A percentile compares a stretch with the other conserved stretches of the same genome.
Evolutionary conservation across 2,329 filamentous ascomycete species (phyloP).

Genomic region (Bipolaris oryzae): DNA sequence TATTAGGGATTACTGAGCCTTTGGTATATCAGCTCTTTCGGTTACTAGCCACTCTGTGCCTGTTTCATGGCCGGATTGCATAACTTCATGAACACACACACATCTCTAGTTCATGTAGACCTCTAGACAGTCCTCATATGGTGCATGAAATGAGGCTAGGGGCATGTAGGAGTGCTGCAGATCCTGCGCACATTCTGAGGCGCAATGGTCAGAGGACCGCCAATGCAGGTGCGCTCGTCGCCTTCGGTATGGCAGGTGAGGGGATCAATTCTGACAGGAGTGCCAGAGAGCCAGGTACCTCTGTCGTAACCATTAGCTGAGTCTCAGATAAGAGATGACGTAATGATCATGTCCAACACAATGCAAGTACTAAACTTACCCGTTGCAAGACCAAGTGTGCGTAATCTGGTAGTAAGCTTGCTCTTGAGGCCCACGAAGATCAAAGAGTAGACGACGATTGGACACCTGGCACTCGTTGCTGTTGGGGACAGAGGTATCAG

Average conservation of each 20-base stretch:
- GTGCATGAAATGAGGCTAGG: neutral
- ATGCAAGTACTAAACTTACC: constrained; percentile 24
- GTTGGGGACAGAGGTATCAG: constrained; percentile 22
- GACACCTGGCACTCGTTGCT: constrained; percentile 28
- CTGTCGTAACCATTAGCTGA: constrained; percentile 11
- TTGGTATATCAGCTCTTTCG: neutral
- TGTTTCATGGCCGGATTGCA: neutral
- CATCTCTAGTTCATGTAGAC: neutral
- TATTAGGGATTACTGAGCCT: neutral
- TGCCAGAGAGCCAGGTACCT: constrained; percentile 30
- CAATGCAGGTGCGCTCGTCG: constrained; percentile 13
- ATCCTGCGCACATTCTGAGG: constrained; percentile 32
- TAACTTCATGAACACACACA: neutral
- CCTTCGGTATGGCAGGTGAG: constrained; percentile 19
- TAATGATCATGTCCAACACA: neutral
- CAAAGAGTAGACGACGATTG: constrained; percentile 28
- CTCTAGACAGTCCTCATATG: neutral
- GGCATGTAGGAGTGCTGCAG: constrained; percentile 24
- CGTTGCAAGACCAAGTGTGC: constrained; percentile 38
- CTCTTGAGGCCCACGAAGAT: constrained; percentile 26
- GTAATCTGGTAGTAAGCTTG: constrained; percentile 33
- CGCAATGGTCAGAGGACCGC: constrained; percentile 14
- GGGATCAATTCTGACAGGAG: constrained; percentile 19
- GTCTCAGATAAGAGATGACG: neutral
- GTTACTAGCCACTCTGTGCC: neutral